These are phyloP conservation scores for Phytophthora hybrid DNA, from an alignment of 352 stramenopile species.

Conservation along the genomic window DNA sequence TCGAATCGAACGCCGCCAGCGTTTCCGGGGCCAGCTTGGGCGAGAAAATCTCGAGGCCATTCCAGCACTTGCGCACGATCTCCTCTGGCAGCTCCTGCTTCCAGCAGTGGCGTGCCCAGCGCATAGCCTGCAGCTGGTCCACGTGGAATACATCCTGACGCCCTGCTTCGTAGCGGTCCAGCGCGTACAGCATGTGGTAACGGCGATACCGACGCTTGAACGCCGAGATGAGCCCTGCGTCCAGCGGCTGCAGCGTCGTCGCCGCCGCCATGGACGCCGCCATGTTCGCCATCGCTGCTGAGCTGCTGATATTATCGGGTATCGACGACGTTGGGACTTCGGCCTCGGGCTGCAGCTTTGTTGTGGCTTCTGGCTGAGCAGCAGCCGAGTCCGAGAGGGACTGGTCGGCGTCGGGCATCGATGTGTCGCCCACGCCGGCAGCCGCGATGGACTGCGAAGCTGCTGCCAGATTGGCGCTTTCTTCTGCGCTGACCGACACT, in stretches of 20 bases:
- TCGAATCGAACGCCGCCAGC: constrained; percentile 42
- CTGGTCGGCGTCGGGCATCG: constrained; percentile 17
- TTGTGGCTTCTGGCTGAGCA: constrained; percentile 1
- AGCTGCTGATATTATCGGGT: constrained; percentile 14
- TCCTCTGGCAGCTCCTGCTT: constrained; percentile 43
- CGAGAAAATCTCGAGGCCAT: constrained; percentile 39
- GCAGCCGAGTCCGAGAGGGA: constrained; percentile 22
- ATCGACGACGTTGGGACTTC: constrained; percentile 11
- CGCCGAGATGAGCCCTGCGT: constrained; percentile 50
- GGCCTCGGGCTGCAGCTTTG: constrained; percentile 20
- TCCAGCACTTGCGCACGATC: constrained; percentile 57
- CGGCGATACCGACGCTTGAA: constrained; percentile 67
- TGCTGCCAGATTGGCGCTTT: constrained; percentile 36
- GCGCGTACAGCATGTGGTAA: constrained; percentile 62
- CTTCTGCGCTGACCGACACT: constrained; percentile 52
- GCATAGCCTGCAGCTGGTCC: constrained; percentile 60
- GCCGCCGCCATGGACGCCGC: constrained; percentile 29
- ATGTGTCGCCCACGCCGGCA: constrained; percentile 20
- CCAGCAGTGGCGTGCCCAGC: constrained; percentile 62
- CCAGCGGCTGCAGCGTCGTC: constrained; percentile 45
- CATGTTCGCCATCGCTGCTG: constrained; percentile 22
- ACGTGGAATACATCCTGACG: constrained; percentile 58
- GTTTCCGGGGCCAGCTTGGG: constrained; percentile 29
- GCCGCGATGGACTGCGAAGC: constrained; percentile 38
- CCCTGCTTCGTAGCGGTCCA: constrained; percentile 61